Percentiles rank a stretch among this genome's conserved stretches.
phyloP scores from a whole-genome alignment of 2,329 filamentous ascomycete genomes.

The Ophiosphaerella korrae region DNA sequence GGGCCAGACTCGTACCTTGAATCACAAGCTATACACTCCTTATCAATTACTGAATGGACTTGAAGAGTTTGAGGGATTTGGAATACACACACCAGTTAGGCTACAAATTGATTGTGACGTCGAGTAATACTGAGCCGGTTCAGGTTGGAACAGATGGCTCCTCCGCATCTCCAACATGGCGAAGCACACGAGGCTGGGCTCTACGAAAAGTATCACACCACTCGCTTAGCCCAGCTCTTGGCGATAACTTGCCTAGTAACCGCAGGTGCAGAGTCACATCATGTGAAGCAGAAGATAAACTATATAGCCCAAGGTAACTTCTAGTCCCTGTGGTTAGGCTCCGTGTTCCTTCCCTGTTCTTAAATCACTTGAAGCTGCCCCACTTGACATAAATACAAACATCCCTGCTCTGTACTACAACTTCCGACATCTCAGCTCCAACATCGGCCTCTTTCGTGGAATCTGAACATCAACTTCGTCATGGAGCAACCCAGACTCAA shows the following conservation, averaged over 20 bases:
- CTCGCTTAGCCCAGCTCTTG: background rate
- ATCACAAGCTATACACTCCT: too few species aligned
- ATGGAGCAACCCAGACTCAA: slow-evolving; percentile 39
- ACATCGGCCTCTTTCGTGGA: background rate
- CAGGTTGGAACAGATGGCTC: too few species aligned
- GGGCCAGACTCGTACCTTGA: too few species aligned
- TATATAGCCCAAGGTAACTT: background rate
- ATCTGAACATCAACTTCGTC: slow-evolving; percentile 1
- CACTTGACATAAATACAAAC: background rate
- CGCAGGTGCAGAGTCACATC: background rate
- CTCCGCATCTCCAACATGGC: too few species aligned
- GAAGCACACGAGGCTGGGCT: too few species aligned
- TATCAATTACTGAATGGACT: too few species aligned
- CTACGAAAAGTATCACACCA: too few species aligned
- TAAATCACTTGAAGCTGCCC: background rate
- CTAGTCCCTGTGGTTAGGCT: background rate
- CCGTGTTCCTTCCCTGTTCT: background rate
- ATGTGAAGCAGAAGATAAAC: background rate
- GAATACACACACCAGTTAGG: too few species aligned
- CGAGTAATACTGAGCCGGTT: too few species aligned
- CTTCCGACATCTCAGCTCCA: background rate
- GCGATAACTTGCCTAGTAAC: background rate
- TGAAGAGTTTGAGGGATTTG: too few species aligned
- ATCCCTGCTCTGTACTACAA: background rate
- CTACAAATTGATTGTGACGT: too few species aligned